Evolutionary conservation across 2,329 filamentous ascomycete species (phyloP), one percentile per base, ranked within the genome.

Genomic region (Botrytis elliptica): DNA sequence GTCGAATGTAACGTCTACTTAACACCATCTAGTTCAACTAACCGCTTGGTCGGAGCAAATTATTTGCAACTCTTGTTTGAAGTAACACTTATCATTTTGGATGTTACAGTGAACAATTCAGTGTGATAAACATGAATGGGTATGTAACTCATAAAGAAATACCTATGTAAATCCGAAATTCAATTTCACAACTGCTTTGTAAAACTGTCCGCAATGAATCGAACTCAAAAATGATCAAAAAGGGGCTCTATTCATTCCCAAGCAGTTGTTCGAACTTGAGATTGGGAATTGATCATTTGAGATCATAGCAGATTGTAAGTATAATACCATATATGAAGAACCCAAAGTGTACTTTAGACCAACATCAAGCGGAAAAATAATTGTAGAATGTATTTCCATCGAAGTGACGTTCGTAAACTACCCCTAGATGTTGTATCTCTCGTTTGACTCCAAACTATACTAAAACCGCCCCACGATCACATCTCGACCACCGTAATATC

Each of bases 401-500:
- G 9, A 49, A 55, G 25, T 55, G 49, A 55, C 12, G 25, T 55
- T n/a, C 25, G 4, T 16, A 55, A 55, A 49, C 20, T 22, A 49
- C 46, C 10, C 8, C 18, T 22, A 22, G 18, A 18, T 46, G 25
- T 49, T 25, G 20, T 25, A 49, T 22, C 2, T 46, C 49, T 52
- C 49, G 49, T 52, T 52, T 25, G 22, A 8, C 1, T 55, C 33
- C 44, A 7, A 68, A 12, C 65, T 29, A 14, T 5, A 44, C 25
- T 33, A 57, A 57, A 57, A 18, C 52, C 44, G 40, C 67, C 16
- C n/a, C 22, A 62, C 1, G 12, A 5, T 3, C 22, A 14, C 22
- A 42, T 29, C 25, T 29, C 67, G 40, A 22, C 29, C 52, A 70
- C 67, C 67, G 67, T 70, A 70, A 70, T 25, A 46, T 60, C 44